Conservation (phyloP, 2,329 filamentous ascomycete species). For the Sporothrix phasma region DNA sequence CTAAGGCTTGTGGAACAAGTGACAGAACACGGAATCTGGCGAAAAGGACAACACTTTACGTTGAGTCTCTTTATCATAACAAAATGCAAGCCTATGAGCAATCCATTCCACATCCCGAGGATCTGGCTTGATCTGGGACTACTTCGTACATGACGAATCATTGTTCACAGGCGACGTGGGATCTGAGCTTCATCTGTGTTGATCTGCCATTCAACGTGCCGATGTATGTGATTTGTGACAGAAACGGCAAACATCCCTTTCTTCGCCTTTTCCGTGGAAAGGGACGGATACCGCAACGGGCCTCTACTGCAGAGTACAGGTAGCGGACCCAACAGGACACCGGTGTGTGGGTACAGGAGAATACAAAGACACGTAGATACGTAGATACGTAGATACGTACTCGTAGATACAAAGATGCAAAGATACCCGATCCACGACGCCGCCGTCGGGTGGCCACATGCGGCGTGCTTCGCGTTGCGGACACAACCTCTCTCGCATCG, state of each 20-base stretch:
- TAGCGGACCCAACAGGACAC: neutral
- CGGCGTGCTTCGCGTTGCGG: neutral
- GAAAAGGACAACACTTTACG: no score
- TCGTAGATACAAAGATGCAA: no score
- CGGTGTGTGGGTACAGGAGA: neutral
- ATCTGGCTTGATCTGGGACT: neutral
- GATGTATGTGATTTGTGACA: slow-evolving; percentile 10
- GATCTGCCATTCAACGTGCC: neutral
- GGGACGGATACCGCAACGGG: neutral
- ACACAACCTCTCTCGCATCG: neutral
- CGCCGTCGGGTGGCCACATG: neutral
- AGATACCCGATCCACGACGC: neutral
- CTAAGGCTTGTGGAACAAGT: neutral
- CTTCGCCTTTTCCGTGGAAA: neutral
- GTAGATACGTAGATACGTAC: no score
- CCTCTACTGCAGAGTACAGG: neutral
- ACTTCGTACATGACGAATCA: neutral
- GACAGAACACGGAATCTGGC: no score
- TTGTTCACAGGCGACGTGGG: neutral
- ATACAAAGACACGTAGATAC: neutral
- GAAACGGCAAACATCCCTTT: neutral
- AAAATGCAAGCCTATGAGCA: neutral
- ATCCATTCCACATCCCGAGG: neutral
- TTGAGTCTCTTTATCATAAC: neutral
- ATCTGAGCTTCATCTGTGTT: neutral